Evolutionary conservation across 805 yeast species (phyloP).

Genomic region (Metschnikowia anglica): DNA sequence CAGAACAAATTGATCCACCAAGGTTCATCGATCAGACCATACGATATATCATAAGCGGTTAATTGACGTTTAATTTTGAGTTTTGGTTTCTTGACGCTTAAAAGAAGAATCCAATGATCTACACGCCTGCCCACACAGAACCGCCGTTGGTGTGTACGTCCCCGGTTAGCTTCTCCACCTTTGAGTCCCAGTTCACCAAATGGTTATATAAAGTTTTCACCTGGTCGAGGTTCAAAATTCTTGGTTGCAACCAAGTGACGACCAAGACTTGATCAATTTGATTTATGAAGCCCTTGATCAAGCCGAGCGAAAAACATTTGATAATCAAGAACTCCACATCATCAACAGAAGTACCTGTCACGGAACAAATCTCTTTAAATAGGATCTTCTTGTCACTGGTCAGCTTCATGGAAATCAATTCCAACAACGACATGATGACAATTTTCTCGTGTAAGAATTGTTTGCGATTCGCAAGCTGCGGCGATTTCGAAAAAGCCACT

Average conservation of each 20-base stretch:
- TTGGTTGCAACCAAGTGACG: slow-evolving; percentile 94
- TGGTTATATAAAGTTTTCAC: slow-evolving; percentile 72
- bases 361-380: slow-evolving; percentile 67
- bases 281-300: slow-evolving; percentile 87
- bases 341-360: slow-evolving; percentile 63
- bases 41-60: too few relatives aligned
- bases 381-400: slow-evolving; percentile 70
- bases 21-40: too few relatives aligned
- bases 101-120: not conserved
- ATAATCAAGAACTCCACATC: slow-evolving; percentile 89
- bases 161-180: slow-evolving; percentile 60
- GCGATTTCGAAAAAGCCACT: slow-evolving; percentile 41
- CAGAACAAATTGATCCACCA: too few relatives aligned
- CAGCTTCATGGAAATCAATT: slow-evolving; percentile 75
- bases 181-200: slow-evolving; percentile 73
- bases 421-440: slow-evolving; percentile 87
- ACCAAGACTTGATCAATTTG: slow-evolving; percentile 77
- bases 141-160: slow-evolving; percentile 41
- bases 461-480: slow-evolving; percentile 57
- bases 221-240: slow-evolving; percentile 82
- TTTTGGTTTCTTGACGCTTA: too few relatives aligned
- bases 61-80: too few relatives aligned
- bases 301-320: slow-evolving; percentile 82
- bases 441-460: slow-evolving; percentile 83
- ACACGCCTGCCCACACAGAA: slow-evolving; percentile 38